Base-by-base conservation (phyloP, 148 eudicot species). In the Bassia scoparia region DNA sequence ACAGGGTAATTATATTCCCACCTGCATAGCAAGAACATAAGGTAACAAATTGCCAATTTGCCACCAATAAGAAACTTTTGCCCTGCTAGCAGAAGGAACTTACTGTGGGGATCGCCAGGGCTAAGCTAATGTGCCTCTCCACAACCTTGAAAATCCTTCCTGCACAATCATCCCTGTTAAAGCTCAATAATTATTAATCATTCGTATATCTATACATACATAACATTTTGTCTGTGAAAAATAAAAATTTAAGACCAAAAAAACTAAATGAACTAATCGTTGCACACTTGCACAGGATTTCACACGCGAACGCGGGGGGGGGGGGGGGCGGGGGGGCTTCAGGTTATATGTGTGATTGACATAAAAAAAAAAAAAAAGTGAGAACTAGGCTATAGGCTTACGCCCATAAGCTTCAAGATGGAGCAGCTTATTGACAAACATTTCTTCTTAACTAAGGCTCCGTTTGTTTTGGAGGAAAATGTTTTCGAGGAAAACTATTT, bases 51-150 rank as follows among this genome's bases (percentile, higher is more conserved):
- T 64, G 26, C 55, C 14, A 54, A n/a, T 13, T 35, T 64, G 26
- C 55, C 68, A 55, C 38, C 5, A 38, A 26, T 33, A n/a, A 23
- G 13, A 59, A 29, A 55, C 24, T 67, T 56, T 29, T 58, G 30
- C 15, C n/a, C 53, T 54, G 52, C 68, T 37, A 24, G 26, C 33
- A 62, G 20, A 35, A 74, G 70, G 30, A 16, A 73, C 97, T 87
- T 83, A 93, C 98, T 55, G 90, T 82, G 34, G 98, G 98, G 48
- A 93, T 78, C 50, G 98, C 94, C 81, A 93, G 78, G 31, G 95
- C 91, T 84, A 93, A 78, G 77, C 98, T 90, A 56, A 95, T 68
- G 98, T 93, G 69, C 98, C 98, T 81, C 98, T 93, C 98, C 98
- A 93, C 58, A 93, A 79, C 80, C 86, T 84, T 53, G 87, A 62